Base-by-base conservation (phyloP, 352 stramenopile species). In the Phytophthora megakarya region DNA sequence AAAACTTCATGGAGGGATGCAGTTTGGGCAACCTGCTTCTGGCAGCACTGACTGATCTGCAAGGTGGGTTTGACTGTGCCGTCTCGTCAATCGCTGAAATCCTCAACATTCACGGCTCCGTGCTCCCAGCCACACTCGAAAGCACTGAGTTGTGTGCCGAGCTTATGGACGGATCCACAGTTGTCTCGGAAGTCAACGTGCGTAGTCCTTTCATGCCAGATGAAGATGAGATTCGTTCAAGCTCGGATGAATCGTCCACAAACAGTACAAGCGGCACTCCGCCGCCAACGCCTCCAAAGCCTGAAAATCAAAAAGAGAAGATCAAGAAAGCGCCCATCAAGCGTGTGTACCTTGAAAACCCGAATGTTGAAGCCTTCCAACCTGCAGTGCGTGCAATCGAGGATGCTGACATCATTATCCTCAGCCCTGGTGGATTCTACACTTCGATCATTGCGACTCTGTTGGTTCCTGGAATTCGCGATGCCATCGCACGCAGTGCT, bases 1-100 rank as follows among this genome's bases (percentile, higher is more conserved):
- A 93, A 45, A 92, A 93, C 63, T 95, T 91, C 59, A 91, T 95
- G 80, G 86, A 95, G 44, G 86, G 86, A 16, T 91, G 83, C 55
- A 95, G 86, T 47, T 75, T 95, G 21, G 86, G 86, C 1, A 95
- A 95, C 38, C 52, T 95, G 42, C 51, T 95, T 23, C 66, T 95
- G 1, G 86, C 86, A 25, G 86, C 86, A 13, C 71, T 95, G 39
- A 95, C 86, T 1, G 86, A 95, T 33, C 80, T 95, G 56, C 84
- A 92, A 25, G 80, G 81, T 13, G 80, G 84, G 15, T 95, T 95
- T 42, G 86, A 95, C 63, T 86, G 87, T 32, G 86, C 86, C 13
- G 64, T 95, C 55, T 84, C 83, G 45, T 93, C 86, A 13, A 65
- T 95, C n/a, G 80, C 86, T 25, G 84, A 95, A 35, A 91, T 95